These are phyloP conservation scores for Paecilomyces dactylethromorphus DNA, from an alignment of 2,329 filamentous ascomycete species.

Conservation along the genomic window DNA sequence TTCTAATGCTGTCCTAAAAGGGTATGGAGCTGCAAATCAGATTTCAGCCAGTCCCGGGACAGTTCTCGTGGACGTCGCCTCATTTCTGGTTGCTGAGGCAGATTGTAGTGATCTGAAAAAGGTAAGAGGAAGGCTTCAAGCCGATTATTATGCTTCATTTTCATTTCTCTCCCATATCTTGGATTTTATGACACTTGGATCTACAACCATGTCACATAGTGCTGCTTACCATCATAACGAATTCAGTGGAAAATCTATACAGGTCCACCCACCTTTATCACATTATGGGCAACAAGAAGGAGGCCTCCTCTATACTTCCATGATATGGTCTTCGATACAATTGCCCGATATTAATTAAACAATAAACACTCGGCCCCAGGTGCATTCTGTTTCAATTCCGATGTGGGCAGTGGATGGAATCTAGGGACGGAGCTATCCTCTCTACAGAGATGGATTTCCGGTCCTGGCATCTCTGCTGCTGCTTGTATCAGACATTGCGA, in stretches of 20 bases:
- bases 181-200: neutral
- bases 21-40: constrained; percentile 75
- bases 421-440: constrained; percentile 26
- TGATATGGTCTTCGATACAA: constrained; percentile 54
- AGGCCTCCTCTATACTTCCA: constrained; percentile 37
- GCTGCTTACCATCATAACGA: neutral
- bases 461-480: constrained; percentile 1
- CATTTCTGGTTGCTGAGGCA: constrained; percentile 61
- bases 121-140: constrained; percentile 24
- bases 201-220: neutral
- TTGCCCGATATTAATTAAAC: constrained; percentile 44
- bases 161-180: constrained; percentile 3
- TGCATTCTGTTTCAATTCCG: neutral
- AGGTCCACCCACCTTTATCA: neutral
- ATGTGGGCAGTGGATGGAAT: neutral
- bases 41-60: constrained; percentile 60
- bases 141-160: neutral
- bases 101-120: constrained; percentile 53
- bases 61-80: constrained; percentile 75
- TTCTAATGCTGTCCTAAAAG: constrained; percentile 46
- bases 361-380: neutral
- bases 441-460: constrained; percentile 29
- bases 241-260: neutral
- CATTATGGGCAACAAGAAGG: constrained; percentile 50
- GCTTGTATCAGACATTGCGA: constrained; percentile 1